phyloP scores from a whole-genome alignment of 345 rosid genomes.

The Lumnitzera racemosa region DNA sequence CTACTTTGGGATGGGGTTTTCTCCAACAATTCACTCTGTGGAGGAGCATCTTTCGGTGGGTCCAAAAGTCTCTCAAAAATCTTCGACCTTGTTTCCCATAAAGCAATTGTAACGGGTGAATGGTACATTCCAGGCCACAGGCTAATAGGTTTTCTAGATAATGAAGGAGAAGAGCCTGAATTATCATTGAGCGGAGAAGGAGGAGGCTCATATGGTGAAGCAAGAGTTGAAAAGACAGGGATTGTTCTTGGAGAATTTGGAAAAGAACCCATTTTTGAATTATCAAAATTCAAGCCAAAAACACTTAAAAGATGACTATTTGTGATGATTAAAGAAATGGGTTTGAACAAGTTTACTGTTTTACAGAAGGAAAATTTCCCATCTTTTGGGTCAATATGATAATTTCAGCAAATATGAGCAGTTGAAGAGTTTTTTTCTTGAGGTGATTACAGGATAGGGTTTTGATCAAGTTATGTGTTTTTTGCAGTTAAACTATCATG shows the following conservation, averaged over 20 bases:
- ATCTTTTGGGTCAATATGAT: too few species aligned
- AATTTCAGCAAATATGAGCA: too few species aligned
- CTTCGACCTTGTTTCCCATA: slow-evolving; percentile 75
- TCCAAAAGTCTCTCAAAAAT: slow-evolving; percentile 68
- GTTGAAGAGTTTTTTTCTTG: too few species aligned
- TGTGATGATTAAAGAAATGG: too few species aligned
- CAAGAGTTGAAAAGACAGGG: slow-evolving; percentile 59
- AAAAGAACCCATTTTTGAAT: background rate
- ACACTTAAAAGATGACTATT: too few species aligned
- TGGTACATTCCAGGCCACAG: slow-evolving; percentile 93
- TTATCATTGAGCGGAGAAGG: slow-evolving; percentile 4
- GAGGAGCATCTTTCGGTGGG: slow-evolving; percentile 79
- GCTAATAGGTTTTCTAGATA: slow-evolving; percentile 51
- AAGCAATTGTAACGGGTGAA: slow-evolving; percentile 68
- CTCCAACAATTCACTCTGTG: slow-evolving; percentile 60
- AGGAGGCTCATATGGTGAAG: slow-evolving; percentile 34
- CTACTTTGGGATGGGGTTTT: slow-evolving; percentile 61
- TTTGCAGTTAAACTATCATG: too few species aligned
- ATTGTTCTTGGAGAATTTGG: slow-evolving; percentile 30
- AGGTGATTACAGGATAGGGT: slow-evolving; percentile 1
- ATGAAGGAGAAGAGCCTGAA: slow-evolving; percentile 5
- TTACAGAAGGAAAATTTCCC: too few species aligned
- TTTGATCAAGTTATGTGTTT: too few species aligned
- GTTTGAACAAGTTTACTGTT: too few species aligned
- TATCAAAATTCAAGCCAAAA: background rate